Evolutionary conservation across 257 asterid genomes (phyloP).

Genomic region (Scutellaria baicalensis): DNA sequence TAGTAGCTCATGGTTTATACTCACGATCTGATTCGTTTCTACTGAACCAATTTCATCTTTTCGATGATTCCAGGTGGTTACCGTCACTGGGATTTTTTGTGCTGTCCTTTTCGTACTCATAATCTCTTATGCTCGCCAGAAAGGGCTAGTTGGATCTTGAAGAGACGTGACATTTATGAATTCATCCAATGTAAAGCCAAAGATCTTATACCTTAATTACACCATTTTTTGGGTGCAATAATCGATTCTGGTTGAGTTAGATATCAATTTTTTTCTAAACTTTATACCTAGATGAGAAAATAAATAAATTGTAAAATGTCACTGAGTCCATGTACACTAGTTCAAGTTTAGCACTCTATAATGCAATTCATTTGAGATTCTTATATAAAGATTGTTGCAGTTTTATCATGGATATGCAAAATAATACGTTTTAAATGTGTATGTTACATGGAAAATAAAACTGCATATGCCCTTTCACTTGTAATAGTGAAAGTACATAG

Average conservation of each 20-base stretch:
- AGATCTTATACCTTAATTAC: not conserved
- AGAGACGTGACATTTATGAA: not conserved
- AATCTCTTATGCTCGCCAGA: conserved; percentile 57
- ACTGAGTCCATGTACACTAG: not conserved
- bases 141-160: conserved; percentile 80
- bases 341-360: not conserved
- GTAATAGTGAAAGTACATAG: no score
- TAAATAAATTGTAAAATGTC: not conserved
- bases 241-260: not conserved
- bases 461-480: no score
- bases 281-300: not conserved
- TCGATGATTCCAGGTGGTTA: conserved; percentile 43
- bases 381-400: not conserved
- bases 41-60: not conserved
- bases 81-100: conserved; percentile 21
- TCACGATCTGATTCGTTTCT: not conserved
- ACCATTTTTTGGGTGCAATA: not conserved
- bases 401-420: no score
- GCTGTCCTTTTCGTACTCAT: conserved; percentile 37
- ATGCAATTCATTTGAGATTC: not conserved
- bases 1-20: not conserved
- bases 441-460: no score
- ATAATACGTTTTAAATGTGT: no score
- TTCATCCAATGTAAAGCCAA: no score
- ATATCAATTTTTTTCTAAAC: not conserved